A percentile compares a stretch with the other conserved stretches of the same genome.
phyloP scores from a whole-genome alignment of 441 rosid species.

The Biscutella laevigata region DNA sequence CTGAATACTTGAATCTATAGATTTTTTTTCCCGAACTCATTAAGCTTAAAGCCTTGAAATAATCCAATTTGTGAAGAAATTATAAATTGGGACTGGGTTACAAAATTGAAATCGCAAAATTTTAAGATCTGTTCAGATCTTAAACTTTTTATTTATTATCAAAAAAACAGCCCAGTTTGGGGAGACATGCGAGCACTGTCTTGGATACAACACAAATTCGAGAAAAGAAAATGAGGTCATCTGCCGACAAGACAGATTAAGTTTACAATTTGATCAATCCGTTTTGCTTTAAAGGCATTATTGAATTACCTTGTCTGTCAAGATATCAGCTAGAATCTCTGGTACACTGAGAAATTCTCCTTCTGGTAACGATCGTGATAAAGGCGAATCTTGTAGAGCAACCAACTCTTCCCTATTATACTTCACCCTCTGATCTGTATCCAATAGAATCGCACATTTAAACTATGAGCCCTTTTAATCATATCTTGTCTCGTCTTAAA shows the following conservation, averaged over 20 bases:
- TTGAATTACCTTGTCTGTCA: not conserved
- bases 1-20: too few species aligned
- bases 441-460: not conserved
- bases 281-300: not conserved
- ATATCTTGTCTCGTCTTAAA: not conserved
- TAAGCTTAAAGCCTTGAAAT: too few species aligned
- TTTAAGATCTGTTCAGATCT: too few species aligned
- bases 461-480: not conserved
- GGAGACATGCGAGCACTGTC: too few species aligned
- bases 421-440: constrained; percentile 77
- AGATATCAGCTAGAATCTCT: constrained; percentile 13
- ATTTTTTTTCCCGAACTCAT: too few species aligned
- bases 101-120: too few species aligned
- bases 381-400: constrained; percentile 38
- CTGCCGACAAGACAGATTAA: not conserved
- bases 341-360: constrained; percentile 17
- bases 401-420: constrained; percentile 64
- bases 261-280: not conserved
- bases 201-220: too few species aligned
- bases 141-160: too few species aligned
- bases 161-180: too few species aligned
- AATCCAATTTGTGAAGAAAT: too few species aligned
- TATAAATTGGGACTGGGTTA: too few species aligned
- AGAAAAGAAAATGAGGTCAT: not conserved
- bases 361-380: constrained; percentile 24